Conservation (phyloP, 1,139 yeast species). For the Sugiyamaella japonica region DNA sequence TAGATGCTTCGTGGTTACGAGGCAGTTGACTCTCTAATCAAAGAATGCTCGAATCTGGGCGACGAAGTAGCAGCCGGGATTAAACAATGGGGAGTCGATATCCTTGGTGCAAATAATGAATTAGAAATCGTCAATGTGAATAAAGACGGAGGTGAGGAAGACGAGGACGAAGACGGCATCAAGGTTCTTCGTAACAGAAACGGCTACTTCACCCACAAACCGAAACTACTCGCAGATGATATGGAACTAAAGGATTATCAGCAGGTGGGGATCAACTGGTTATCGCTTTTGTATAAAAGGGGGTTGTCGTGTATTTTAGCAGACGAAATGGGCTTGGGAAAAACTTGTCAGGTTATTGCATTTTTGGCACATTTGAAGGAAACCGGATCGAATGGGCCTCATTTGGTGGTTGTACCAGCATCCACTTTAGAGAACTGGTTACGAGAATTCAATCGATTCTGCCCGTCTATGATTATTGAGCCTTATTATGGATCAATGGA, state of each 20-base stretch:
- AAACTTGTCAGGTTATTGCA: conserved; percentile 95
- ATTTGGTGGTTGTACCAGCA: conserved; percentile 81
- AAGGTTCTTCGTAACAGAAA: conserved; percentile 32
- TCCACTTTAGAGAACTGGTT: conserved; percentile 97
- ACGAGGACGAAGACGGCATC: conserved; percentile 30
- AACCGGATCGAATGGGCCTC: conserved; percentile 62
- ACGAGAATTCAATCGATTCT: conserved; percentile 86
- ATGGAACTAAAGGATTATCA: conserved; percentile 81
- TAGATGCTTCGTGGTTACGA: conserved; percentile 80
- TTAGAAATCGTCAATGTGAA: conserved; percentile 33
- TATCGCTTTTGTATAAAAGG: conserved; percentile 72
- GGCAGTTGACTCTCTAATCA: conserved; percentile 89
- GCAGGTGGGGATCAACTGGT: conserved; percentile 95
- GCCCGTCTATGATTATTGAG: conserved; percentile 76
- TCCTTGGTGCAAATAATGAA: conserved; percentile 51
- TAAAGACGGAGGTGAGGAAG: conserved; percentile 21
- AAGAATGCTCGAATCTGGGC: conserved; percentile 80
- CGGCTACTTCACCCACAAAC: conserved; percentile 69
- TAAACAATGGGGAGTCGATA: conserved; percentile 80
- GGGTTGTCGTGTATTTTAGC: conserved; percentile 89
- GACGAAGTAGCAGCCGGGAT: conserved; percentile 68
- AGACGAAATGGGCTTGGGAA: conserved; percentile 98
- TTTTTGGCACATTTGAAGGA: conserved; percentile 83
- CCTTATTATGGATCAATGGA: conserved; percentile 89
- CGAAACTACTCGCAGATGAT: conserved; percentile 60